phyloP scores from a whole-genome alignment of 1,284 basidiomycete species.

The Xerocomus minutiporus region DNA sequence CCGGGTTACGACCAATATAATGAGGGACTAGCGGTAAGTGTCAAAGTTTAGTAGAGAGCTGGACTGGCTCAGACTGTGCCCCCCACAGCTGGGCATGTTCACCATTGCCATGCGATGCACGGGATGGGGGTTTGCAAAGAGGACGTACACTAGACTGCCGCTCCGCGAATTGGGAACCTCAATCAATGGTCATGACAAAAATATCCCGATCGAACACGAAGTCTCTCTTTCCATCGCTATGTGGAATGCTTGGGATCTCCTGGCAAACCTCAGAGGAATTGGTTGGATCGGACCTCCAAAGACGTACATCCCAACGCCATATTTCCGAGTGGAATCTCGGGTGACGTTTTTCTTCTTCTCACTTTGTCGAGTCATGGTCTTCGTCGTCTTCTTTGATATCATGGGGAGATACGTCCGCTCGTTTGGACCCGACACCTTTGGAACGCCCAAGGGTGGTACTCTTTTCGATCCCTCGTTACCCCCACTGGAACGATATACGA shows the following conservation, averaged over 20 bases:
- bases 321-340: slow-evolving; percentile 18
- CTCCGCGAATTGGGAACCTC: background rate
- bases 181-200: background rate
- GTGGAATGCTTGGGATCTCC: slow-evolving; percentile 29
- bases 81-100: slow-evolving; percentile 24
- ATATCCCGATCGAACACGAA: background rate
- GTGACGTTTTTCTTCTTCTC: slow-evolving; percentile 15
- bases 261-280: slow-evolving; percentile 23
- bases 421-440: slow-evolving; percentile 25
- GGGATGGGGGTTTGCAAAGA: slow-evolving; percentile 18
- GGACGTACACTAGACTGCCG: slow-evolving; percentile 16
- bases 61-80: background rate
- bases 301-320: slow-evolving; percentile 9
- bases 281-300: slow-evolving; percentile 23
- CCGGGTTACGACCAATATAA: slow-evolving; percentile 19
- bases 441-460: slow-evolving; percentile 32
- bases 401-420: background rate
- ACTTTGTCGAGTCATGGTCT: slow-evolving; percentile 9
- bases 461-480: slow-evolving; percentile 48
- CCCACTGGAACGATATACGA: slow-evolving; percentile 39
- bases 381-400: slow-evolving; percentile 10
- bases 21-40: slow-evolving; percentile 22
- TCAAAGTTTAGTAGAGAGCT: background rate
- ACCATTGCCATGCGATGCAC: slow-evolving; percentile 24
- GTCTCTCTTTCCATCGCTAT: slow-evolving; percentile 12